Conservation (phyloP, 441 rosid species). For the Syzygium malaccense region DNA sequence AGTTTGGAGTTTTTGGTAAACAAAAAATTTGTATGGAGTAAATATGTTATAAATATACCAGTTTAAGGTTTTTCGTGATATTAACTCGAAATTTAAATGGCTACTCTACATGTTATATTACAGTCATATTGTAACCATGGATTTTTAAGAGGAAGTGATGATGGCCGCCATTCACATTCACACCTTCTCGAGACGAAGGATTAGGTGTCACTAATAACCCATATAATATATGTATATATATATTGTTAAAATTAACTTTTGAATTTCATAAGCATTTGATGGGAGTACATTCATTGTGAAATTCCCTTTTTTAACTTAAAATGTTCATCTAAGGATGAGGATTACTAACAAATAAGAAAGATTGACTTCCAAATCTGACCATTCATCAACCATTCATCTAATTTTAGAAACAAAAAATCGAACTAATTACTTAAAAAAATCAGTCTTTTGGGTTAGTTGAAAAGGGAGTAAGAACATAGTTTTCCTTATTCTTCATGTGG, state of each 20-base stretch:
- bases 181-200: background rate
- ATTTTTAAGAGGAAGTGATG: background rate
- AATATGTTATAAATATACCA: too few species aligned
- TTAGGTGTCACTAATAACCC: too few species aligned
- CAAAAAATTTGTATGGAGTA: too few species aligned
- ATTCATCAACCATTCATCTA: background rate
- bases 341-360: background rate
- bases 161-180: background rate
- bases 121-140: background rate
- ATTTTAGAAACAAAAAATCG: background rate
- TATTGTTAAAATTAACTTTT: background rate
- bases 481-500: background rate
- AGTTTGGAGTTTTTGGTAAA: too few species aligned
- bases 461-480: background rate
- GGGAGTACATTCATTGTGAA: background rate
- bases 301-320: background rate
- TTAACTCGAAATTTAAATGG: background rate
- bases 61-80: too few species aligned
- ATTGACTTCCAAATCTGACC: background rate
- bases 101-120: background rate
- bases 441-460: background rate
- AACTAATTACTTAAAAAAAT: background rate
- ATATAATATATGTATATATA: background rate
- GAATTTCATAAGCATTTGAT: background rate
- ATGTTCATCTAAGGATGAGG: background rate